Base-by-base conservation (phyloP, 805 yeast genomes). In the Barnettozyma vustinii region DNA sequence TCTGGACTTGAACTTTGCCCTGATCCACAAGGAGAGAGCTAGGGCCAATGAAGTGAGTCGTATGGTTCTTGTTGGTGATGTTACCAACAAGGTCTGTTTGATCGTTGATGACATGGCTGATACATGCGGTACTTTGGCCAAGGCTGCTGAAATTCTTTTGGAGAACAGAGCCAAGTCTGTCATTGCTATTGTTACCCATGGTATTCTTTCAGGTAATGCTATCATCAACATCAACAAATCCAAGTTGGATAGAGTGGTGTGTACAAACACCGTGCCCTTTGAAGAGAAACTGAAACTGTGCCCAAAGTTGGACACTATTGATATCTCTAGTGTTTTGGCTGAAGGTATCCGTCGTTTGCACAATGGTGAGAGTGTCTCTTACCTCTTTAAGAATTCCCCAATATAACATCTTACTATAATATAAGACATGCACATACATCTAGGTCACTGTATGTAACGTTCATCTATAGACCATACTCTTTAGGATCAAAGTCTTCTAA, bases 81-180 rank as follows among this genome's bases (percentile, higher is more conserved):
- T 87, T 35, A 70, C 82, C 3, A 83, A 79, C 52, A 86, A 86
- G 66, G 74, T 81, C 44, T 87, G 94, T 70, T 72, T 87, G 48
- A 79, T 87, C 57, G 87, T 87, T 41, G 95, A 87, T 68, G 95
- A 87, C 66, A 87, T 87, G 90, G 94, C 94, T 42, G 95, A 87
- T 64, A 87, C 95, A 19, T 87, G 95, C 70, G 95, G 94, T 53
- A 87, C 95, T 18, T 70, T 87, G 54, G 87, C 84, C 47, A 87
- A 86, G 67, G 94, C 94, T 36, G 87, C 90, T 20, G 92, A 87
- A 54, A 79, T 83, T 13, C 70, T 87, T 48, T 63, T 86, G 51
- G 82, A 79, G 25, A 81, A 85, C 58, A 76, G 77, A 32, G 94
- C 92, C 42, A 72, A 79, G 59, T 74, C 81, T 49, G 94, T 87